Percentiles rank a stretch among this genome's conserved stretches.
Conservation (phyloP, 2,329 filamentous ascomycete genomes). For the Blumeriella jaapii region DNA sequence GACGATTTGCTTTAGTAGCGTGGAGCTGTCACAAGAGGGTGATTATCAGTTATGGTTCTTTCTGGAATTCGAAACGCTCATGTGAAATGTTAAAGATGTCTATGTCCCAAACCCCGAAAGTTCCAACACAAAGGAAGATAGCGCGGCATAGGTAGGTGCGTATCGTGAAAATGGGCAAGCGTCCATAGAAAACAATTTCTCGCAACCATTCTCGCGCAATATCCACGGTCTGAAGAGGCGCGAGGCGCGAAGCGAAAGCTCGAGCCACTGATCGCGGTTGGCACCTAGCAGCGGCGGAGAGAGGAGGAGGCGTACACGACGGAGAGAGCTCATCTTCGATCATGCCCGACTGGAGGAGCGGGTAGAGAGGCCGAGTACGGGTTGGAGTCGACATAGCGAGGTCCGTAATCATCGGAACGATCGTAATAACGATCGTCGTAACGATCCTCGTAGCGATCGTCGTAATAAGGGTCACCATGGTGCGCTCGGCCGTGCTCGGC, state of each 20-base stretch:
- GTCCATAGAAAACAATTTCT: too few species aligned
- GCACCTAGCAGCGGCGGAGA: neutral
- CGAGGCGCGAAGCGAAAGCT: constrained; percentile 1
- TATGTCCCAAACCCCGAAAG: neutral
- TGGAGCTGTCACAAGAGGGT: constrained; percentile 19
- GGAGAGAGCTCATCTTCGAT: constrained; percentile 9
- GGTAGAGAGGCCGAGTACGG: constrained; percentile 30
- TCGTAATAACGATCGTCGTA: too few species aligned
- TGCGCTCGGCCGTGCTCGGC: constrained; percentile 12
- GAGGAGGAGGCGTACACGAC: constrained; percentile 6
- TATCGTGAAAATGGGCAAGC: constrained; percentile 9
- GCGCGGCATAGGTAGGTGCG: constrained; percentile 1
- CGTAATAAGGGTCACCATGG: constrained; percentile 22
- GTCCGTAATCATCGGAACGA: constrained; percentile 27
- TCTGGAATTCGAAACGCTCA: constrained; percentile 12
- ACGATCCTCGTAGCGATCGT: too few species aligned
- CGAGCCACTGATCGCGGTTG: neutral
- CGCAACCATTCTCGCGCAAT: too few species aligned
- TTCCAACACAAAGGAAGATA: constrained; percentile 8
- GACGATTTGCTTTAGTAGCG: constrained; percentile 14
- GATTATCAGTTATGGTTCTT: constrained; percentile 26
- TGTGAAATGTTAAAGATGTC: constrained; percentile 7
- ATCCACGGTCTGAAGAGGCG: neutral
- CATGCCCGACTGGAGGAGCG: constrained; percentile 26
- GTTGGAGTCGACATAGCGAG: constrained; percentile 34